Percentiles rank a stretch among this genome's conserved stretches.
These are phyloP conservation scores for Dillenia turbinata DNA, from an alignment of 164 flowering plant genomes.

Conservation along the genomic window DNA sequence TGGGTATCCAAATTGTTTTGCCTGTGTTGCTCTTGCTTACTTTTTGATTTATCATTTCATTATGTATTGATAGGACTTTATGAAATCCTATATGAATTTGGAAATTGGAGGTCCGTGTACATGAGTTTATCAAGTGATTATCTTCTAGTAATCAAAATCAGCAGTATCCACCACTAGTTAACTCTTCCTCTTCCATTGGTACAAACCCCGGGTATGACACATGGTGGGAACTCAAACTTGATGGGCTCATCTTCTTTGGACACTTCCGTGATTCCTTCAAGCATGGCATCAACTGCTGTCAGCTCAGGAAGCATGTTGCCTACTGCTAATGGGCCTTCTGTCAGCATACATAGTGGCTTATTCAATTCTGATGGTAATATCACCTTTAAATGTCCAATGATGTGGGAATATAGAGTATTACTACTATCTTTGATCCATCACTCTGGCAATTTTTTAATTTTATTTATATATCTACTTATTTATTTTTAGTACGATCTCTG, in stretches of 20 bases:
- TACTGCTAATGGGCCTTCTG: constrained; percentile 31
- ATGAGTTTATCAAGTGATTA: constrained; percentile 30
- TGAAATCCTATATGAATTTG: constrained; percentile 65
- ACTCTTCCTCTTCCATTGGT: constrained; percentile 62
- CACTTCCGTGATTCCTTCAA: constrained; percentile 36
- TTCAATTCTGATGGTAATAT: constrained; percentile 58
- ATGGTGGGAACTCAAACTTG: constrained; percentile 46
- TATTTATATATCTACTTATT: background rate
- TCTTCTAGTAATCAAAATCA: constrained; percentile 34
- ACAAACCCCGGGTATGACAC: constrained; percentile 89
- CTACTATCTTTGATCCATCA: background rate
- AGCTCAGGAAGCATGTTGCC: constrained; percentile 54
- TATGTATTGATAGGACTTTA: constrained; percentile 55
- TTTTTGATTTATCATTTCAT: background rate
- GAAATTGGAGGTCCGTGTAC: constrained; percentile 68
- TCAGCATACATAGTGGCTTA: constrained; percentile 43
- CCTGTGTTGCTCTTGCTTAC: background rate
- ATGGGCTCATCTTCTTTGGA: constrained; percentile 51
- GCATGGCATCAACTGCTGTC: constrained; percentile 32
- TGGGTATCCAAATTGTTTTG: background rate
- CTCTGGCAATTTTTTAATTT: background rate
- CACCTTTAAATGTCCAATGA: background rate
- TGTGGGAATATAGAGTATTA: background rate
- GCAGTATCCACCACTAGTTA: constrained; percentile 38
- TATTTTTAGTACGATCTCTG: constrained; percentile 49